These are phyloP conservation scores for Leccinum solheimii DNA, from an alignment of 1,284 basidiomycete genomes.

Conservation along the genomic window DNA sequence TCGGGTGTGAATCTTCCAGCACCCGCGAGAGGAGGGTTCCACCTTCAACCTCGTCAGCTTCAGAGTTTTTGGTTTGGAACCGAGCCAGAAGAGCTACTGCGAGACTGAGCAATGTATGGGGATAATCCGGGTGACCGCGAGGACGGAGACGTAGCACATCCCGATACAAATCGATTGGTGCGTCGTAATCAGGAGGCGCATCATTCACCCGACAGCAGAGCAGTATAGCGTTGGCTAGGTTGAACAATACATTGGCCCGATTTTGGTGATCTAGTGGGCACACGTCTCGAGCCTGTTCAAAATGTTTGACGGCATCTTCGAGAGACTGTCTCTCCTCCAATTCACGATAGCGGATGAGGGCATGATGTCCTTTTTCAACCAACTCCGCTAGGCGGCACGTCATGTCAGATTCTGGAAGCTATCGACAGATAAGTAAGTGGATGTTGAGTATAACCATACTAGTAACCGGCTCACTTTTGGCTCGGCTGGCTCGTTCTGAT, in stretches of 20 bases:
- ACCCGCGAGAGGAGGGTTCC: neutral
- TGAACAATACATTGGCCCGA: neutral
- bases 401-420: neutral
- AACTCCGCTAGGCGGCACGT: neutral
- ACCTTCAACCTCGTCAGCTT: neutral
- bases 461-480: neutral
- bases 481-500: neutral
- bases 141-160: neutral
- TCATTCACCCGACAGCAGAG: neutral
- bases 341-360: neutral
- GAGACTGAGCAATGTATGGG: neutral
- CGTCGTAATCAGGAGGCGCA: neutral
- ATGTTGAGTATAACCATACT: neutral
- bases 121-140: neutral
- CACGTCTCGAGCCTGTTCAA: neutral
- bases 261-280: neutral
- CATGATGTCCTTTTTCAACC: neutral
- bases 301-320: neutral
- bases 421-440: neutral
- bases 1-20: neutral
- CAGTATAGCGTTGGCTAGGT: neutral
- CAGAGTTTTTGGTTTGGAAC: neutral
- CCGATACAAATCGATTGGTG: neutral
- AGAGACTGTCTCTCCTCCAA: neutral
- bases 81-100: neutral